These are phyloP conservation scores for Trametes sanguinea DNA, from an alignment of 768 basidiomycete species.

Conservation along the genomic window DNA sequence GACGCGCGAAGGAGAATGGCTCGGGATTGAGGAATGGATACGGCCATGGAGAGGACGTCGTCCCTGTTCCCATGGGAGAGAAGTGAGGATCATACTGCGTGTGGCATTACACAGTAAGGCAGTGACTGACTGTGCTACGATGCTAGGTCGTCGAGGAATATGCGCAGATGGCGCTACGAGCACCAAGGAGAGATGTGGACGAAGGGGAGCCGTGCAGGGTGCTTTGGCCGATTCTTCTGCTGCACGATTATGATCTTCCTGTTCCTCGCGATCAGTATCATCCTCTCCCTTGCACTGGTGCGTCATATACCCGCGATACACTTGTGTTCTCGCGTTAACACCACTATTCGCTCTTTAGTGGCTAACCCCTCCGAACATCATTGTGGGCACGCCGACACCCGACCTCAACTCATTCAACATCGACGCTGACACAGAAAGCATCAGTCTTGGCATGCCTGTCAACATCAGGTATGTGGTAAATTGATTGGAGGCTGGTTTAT, in stretches of 20 bases:
- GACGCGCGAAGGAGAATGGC: conserved; percentile 19
- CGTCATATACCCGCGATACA: conserved; percentile 26
- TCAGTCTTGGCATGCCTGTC: conserved; percentile 63
- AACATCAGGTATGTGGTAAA: conserved; percentile 58
- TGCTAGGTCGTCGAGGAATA: conserved; percentile 26
- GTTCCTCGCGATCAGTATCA: conserved; percentile 65
- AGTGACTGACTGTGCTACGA: not conserved
- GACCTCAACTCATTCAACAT: conserved; percentile 40
- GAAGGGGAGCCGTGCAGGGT: conserved; percentile 61
- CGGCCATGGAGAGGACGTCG: conserved; percentile 25
- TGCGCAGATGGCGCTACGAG: conserved; percentile 45
- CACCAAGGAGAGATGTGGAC: conserved; percentile 70
- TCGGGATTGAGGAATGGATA: conserved; percentile 18
- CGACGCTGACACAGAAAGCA: conserved; percentile 36
- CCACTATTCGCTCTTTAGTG: conserved; percentile 48
- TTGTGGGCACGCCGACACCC: conserved; percentile 46
- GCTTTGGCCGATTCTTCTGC: conserved; percentile 71
- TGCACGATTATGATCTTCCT: conserved; percentile 69
- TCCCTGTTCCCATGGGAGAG: conserved; percentile 23
- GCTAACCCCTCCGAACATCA: conserved; percentile 72
- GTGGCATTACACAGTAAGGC: not conserved
- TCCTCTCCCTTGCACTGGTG: conserved; percentile 70
- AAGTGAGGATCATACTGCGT: conserved; percentile 17
- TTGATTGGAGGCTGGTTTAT: not conserved
- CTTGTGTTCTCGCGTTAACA: not conserved